Base-by-base conservation (phyloP, 2,329 filamentous ascomycete species). In the Stagonosporopsis chrysanthemi region DNA sequence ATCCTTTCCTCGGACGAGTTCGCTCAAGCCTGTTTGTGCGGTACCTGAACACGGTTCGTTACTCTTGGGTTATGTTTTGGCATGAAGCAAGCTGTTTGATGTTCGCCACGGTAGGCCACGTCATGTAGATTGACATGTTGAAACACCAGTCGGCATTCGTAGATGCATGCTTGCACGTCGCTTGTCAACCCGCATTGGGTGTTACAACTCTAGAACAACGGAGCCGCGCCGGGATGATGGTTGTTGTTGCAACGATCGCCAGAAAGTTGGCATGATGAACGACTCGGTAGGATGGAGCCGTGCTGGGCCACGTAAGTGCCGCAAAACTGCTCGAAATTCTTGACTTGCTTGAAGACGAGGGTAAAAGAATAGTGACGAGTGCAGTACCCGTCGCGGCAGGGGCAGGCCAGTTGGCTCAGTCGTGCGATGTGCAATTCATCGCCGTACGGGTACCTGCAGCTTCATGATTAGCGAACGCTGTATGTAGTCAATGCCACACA, bases 401-500 rank as follows among this genome's bases (percentile, higher is more conserved):
- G n/a, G n/a, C n/a, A 31, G 28, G 28, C 11, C 28, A 12, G 28
- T 9, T 31, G 28, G 35, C 17, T 36, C n/a, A 19, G 35, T 7
- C 15, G 35, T 33, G 39, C 26, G 19, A 45, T 28, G 26, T 12
- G 45, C 45, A 31, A 26, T 44, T 40, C 22, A 49, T 40, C 26
- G 26, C 17, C 15, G 45, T 45, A 23, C 53, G 41, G 53, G 53
- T 51, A 56, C 53, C 53, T 51, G 47, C 41, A 56, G 33, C 26
- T 29, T 40, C 15, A 2, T 41, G 3, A 29, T 38, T 38, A 51
- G 36, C 29, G 47, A 46, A 14, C 47, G 22, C 26, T 19, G 28
- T n/a, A n/a, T 48, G 14, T 17, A 39, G 44, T 38, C 39, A 29
- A 38, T 15, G 15, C 4, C 15, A 17, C 36, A 46, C 28, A 17